Conservation (phyloP, 441 rosid species). For the Corymbia citriodora region DNA sequence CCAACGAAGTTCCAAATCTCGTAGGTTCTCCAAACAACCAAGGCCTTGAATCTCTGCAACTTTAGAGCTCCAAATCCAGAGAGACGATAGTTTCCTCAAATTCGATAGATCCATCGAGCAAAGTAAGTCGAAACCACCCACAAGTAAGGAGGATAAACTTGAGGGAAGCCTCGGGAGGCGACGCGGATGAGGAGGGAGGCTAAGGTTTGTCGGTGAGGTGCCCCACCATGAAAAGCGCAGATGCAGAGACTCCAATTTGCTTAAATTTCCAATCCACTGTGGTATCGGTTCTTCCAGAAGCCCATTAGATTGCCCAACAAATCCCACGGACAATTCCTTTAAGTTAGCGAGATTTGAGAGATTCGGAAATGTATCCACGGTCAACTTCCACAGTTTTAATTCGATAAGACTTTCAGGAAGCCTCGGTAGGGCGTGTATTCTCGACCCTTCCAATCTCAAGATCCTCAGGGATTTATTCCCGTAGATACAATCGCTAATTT, state of each 20-base stretch:
- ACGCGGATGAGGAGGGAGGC: no score
- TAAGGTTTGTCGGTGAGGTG: no score
- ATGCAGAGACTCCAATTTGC: rapidly evolving
- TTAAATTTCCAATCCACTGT: no score
- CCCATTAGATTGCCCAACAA: neutral
- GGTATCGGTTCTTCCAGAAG: neutral
- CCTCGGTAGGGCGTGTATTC: rapidly evolving
- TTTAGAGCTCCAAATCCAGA: rapidly evolving
- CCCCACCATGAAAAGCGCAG: rapidly evolving
- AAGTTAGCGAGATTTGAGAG: neutral
- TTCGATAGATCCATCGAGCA: no score
- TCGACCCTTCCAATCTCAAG: rapidly evolving
- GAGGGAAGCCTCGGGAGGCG: no score
- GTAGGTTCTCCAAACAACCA: no score
- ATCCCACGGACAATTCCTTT: rapidly evolving
- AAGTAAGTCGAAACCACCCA: rapidly evolving
- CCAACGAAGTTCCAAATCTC: no score
- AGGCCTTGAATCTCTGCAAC: no score
- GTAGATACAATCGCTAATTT: rapidly evolving
- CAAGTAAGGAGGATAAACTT: neutral
- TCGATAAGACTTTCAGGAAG: neutral
- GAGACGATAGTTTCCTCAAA: no score
- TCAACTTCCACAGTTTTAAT: rapidly evolving
- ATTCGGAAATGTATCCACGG: neutral
- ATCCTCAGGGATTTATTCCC: neutral